These are phyloP conservation scores for Thoreauomyces humboldtii DNA, from an alignment of 192 early-diverging fungal species.

Conservation along the genomic window DNA sequence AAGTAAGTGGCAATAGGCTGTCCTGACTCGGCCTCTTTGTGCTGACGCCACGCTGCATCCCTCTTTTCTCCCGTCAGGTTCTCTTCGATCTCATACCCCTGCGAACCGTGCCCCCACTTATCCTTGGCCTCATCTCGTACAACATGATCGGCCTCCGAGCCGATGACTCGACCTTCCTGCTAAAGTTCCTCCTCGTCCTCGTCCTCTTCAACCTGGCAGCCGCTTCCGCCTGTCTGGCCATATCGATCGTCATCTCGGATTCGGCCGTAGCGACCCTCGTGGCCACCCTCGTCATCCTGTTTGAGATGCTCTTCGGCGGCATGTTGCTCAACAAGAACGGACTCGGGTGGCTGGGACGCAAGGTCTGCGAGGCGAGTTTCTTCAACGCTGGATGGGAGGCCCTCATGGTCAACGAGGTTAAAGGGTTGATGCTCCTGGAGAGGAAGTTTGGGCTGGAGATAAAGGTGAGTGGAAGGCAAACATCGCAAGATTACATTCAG, in stretches of 20 bases:
- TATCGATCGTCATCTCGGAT: slow-evolving; percentile 72
- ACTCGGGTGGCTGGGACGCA: slow-evolving; percentile 55
- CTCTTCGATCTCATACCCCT: slow-evolving; percentile 74
- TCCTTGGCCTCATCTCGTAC: slow-evolving; percentile 80
- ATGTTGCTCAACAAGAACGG: slow-evolving; percentile 86
- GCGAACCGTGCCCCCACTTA: slow-evolving; percentile 75
- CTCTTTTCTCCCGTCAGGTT: slow-evolving; percentile 25
- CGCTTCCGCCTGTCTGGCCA: slow-evolving; percentile 71
- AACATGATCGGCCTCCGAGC: slow-evolving; percentile 79
- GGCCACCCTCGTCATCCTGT: slow-evolving; percentile 78
- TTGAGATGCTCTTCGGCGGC: slow-evolving; percentile 88
- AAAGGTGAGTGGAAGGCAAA: slow-evolving; percentile 61
- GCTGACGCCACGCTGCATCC: no score
- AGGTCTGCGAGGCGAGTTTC: slow-evolving; percentile 55
- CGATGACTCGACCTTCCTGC: slow-evolving; percentile 47
- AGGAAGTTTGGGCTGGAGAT: slow-evolving; percentile 80
- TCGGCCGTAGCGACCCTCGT: slow-evolving; percentile 73
- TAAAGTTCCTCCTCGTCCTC: slow-evolving; percentile 73
- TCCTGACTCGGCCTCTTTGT: neutral
- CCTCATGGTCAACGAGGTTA: slow-evolving; percentile 84
- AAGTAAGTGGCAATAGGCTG: slow-evolving; percentile 30
- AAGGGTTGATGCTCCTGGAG: slow-evolving; percentile 73
- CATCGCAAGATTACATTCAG: no score
- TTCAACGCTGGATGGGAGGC: slow-evolving; percentile 92
- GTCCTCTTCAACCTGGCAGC: slow-evolving; percentile 79